Evolutionary conservation across 257 asterid species (phyloP).

Genomic region (Solanum verrucosum): DNA sequence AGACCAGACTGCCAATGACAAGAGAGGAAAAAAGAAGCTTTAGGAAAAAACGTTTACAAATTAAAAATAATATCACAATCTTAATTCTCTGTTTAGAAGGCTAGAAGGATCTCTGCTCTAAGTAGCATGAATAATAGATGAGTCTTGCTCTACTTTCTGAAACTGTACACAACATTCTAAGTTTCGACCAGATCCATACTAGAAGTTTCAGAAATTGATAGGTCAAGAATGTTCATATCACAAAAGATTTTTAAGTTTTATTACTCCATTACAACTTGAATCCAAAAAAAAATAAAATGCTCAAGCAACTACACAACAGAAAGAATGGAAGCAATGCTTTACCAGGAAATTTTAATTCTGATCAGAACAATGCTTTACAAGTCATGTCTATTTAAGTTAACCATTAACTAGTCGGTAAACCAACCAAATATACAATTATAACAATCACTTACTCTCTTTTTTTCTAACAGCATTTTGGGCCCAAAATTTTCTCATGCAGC

Average conservation of each 20-base stretch:
- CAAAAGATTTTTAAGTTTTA: background rate
- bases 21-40: background rate
- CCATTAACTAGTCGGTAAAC: background rate
- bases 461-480: background rate
- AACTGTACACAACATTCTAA: background rate
- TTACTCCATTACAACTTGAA: background rate
- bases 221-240: background rate
- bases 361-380: background rate
- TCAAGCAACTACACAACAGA: background rate
- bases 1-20: constrained; percentile 70
- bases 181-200: background rate
- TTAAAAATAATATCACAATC: background rate
- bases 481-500: background rate
- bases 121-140: background rate
- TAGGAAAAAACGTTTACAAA: background rate
- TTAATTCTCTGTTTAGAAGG: background rate
- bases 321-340: background rate
- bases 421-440: background rate
- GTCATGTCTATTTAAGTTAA: background rate
- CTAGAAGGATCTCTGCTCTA: background rate
- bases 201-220: background rate
- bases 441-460: background rate
- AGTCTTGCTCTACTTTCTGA: background rate
- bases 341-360: background rate
- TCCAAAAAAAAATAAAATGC: background rate